A percentile compares a stretch with the other conserved stretches of the same genome.
Conservation (phyloP, 495 filamentous ascomycete species). For the Trichoderma reesei region DNA sequence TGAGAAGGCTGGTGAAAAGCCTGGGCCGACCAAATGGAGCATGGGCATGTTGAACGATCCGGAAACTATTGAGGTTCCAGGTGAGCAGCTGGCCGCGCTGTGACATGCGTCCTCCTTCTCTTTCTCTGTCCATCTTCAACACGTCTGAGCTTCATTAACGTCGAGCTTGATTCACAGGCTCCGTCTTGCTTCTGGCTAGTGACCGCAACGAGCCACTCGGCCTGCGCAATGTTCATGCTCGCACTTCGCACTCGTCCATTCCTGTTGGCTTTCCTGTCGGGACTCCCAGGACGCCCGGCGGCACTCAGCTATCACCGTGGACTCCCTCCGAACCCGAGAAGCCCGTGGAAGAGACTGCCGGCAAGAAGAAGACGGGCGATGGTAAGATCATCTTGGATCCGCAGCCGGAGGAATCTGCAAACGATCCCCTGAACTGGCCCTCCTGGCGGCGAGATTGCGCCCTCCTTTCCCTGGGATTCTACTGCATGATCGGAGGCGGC, state of each 20-base stretch:
- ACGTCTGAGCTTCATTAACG: background rate
- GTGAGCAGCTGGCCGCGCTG: conserved; percentile 35
- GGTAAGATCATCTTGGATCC: conserved; percentile 84
- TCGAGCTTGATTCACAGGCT: conserved; percentile 41
- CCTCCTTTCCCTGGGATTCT: conserved; percentile 76
- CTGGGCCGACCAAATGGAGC: conserved; percentile 44
- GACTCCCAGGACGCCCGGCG: conserved; percentile 16
- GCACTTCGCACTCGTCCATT: conserved; percentile 68
- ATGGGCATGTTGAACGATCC: conserved; percentile 79
- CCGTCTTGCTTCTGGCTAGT: conserved; percentile 64
- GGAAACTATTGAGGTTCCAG: conserved; percentile 84
- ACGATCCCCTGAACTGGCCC: conserved; percentile 94
- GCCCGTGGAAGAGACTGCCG: conserved; percentile 26
- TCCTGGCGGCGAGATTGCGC: conserved; percentile 72
- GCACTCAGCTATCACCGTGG: conserved; percentile 14
- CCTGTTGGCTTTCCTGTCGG: conserved; percentile 42
- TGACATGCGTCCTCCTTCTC: background rate
- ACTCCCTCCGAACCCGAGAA: background rate
- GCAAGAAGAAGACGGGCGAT: conserved; percentile 66
- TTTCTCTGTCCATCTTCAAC: too few relatives aligned
- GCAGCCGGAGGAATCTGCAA: conserved; percentile 81
- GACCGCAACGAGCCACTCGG: conserved; percentile 77
- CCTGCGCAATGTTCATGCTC: conserved; percentile 61
- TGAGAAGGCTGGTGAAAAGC: conserved; percentile 9
- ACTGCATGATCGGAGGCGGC: conserved; percentile 86